A percentile compares a stretch with the other conserved stretches of the same genome.
phyloP scores from a whole-genome alignment of 768 basidiomycete species.

The Tulasnella sp. region DNA sequence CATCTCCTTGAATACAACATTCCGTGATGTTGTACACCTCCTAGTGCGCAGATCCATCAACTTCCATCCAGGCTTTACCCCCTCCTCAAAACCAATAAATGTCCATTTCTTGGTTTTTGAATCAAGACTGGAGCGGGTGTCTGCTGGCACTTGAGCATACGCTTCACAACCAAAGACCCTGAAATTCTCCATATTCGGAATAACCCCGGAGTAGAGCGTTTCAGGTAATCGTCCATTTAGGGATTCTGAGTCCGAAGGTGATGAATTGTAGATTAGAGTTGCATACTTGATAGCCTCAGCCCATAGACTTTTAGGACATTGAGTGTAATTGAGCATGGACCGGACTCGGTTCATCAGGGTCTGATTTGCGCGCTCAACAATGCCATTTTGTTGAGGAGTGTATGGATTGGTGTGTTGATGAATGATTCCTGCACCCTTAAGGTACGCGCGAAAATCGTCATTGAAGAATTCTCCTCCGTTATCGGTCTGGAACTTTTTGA shows the following conservation, averaged over 20 bases:
- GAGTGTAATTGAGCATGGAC: not conserved
- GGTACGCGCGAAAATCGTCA: not conserved
- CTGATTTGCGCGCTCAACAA: constrained; percentile 9
- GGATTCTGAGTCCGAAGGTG: not conserved
- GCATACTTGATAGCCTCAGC: not conserved
- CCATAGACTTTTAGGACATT: constrained; percentile 5
- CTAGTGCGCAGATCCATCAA: constrained; percentile 23
- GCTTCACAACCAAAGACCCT: constrained; percentile 30
- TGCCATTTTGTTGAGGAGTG: constrained; percentile 14
- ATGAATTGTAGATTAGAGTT: not conserved
- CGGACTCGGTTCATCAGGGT: constrained; percentile 1
- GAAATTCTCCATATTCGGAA: constrained; percentile 11
- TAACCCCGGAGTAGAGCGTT: constrained; percentile 14
- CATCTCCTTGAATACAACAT: not conserved
- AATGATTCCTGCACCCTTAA: constrained; percentile 12
- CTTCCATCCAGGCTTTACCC: constrained; percentile 28
- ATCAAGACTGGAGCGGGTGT: constrained; percentile 17
- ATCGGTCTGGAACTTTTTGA: constrained; percentile 25
- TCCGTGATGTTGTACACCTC: not conserved
- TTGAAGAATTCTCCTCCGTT: constrained; percentile 30
- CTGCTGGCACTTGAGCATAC: constrained; percentile 29
- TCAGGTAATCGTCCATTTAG: too few relatives aligned
- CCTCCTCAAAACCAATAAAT: constrained; percentile 28
- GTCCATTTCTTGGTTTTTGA: constrained; percentile 26
- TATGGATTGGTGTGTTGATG: constrained; percentile 7